These are phyloP conservation scores for Aspergillus campestris DNA, from an alignment of 495 filamentous ascomycete genomes.

Conservation along the genomic window DNA sequence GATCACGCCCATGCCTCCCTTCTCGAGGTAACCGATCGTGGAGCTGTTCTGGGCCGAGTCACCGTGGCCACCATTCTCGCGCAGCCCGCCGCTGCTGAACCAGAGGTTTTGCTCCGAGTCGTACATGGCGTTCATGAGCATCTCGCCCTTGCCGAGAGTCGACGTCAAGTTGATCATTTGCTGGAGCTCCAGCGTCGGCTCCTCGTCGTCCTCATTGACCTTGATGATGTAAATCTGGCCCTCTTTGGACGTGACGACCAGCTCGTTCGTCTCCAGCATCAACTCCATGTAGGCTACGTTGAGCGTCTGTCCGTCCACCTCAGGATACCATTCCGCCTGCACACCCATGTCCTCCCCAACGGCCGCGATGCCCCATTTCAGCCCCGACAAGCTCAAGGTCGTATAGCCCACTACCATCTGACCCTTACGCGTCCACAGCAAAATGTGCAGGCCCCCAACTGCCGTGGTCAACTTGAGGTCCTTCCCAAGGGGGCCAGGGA, in stretches of 20 bases:
- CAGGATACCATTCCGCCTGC: background rate
- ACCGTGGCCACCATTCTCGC: background rate
- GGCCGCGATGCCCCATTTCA: background rate
- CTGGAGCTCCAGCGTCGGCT: background rate
- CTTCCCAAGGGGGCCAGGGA: background rate
- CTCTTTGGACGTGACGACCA: conserved; percentile 1
- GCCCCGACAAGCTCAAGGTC: background rate
- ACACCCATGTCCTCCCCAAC: background rate
- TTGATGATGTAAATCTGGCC: background rate
- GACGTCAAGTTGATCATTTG: background rate
- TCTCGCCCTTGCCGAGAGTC: background rate
- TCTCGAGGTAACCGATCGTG: background rate
- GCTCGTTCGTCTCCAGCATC: background rate
- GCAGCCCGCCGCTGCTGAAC: background rate
- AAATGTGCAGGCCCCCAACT: background rate
- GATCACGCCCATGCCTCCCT: background rate
- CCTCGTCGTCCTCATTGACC: background rate
- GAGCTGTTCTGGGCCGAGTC: background rate
- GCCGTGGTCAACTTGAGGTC: background rate
- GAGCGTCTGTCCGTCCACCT: background rate
- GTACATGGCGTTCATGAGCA: background rate
- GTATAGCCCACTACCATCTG: background rate
- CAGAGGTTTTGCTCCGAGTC: background rate
- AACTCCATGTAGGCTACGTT: conserved; percentile 1
- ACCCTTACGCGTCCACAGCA: background rate